phyloP scores from a whole-genome alignment of 192 early-diverging fungal species.

The Entophlyctis luteolus region DNA sequence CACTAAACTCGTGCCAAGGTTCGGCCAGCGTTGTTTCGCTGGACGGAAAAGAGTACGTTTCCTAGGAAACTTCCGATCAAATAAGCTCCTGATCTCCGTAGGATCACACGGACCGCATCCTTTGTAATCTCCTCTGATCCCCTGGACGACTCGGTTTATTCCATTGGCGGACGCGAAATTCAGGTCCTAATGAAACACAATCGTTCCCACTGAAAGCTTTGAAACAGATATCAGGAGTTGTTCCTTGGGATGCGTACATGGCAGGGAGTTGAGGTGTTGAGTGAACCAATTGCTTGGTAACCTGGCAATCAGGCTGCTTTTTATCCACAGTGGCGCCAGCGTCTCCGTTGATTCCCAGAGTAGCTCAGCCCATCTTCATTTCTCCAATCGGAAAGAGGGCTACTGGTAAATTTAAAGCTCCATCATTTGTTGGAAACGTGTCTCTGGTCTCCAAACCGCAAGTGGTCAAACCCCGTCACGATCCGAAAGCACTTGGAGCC shows the following conservation, averaged over 20 bases:
- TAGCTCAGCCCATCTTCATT: not conserved
- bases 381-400: not conserved
- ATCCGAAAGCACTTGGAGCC: conserved; percentile 1
- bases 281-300: too few relatives aligned
- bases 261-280: conserved; percentile 7
- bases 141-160: not conserved
- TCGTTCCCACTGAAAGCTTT: not conserved
- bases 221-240: conserved; percentile 1
- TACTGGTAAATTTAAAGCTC: conserved; percentile 6
- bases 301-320: too few relatives aligned
- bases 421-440: not conserved
- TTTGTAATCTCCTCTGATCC: not conserved
- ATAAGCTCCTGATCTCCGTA: not conserved
- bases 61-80: not conserved
- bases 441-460: not conserved
- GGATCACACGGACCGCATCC: not conserved
- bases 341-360: not conserved
- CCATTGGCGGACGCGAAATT: conserved; percentile 8
- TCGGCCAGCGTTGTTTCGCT: not conserved
- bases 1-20: not conserved
- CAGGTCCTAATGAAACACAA: not conserved
- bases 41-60: not conserved
- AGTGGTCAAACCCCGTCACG: conserved; percentile 8
- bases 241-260: conserved; percentile 1
- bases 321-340: not conserved